Evolutionary conservation across 2,329 filamentous ascomycete species (phyloP), one percentile per base, ranked within the genome.

Genomic region (Aspergillus pseudoviridinutans): DNA sequence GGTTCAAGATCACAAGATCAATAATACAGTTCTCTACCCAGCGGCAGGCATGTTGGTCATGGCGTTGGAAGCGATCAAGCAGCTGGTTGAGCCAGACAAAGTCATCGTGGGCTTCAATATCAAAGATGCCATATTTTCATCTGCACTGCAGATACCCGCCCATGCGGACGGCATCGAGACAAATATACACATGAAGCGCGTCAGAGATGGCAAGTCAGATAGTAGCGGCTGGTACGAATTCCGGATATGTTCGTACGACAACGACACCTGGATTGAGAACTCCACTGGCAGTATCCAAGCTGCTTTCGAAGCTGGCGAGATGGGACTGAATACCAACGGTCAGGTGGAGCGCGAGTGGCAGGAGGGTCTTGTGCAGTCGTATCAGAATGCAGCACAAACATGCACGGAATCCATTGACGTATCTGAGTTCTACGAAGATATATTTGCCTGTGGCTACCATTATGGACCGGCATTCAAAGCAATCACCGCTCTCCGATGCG

Each of bases 1-100:
- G 81, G 58, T 82, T 1, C 63, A 67, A 0, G 76, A 82, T 50
- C 80, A 82, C 55, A 66, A 74, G 28, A 54, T 63, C 35, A 35
- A 55, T 22, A 47, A 35, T 47, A 20, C 55, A 6, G 24, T 27
- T 24, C 32, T 46, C n/a, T 14, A 32, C 17, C 35, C 54, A 2
- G 27, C 49, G 8, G 41, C 42, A 8, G 29, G 35, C n/a, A 25
- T 50, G 14, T 17, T 42, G 9, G 38, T 24, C 7, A 22, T 17
- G 24, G 49, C 17, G 4, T n/a, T 47, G 17, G 49, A 56, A 20
- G 32, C 41, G 8, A 51, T 54, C 10, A 59, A 58, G 10, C 58
- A 64, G 42, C 32, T 64, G 9, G 60, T 60, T 2, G 51, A 54
- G 10, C 22, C 41, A 8, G 49, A 42, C 24, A 25, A 22, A 35